Conservation (phyloP, 495 filamentous ascomycete species). For the Penicillium dipodomyicola region DNA sequence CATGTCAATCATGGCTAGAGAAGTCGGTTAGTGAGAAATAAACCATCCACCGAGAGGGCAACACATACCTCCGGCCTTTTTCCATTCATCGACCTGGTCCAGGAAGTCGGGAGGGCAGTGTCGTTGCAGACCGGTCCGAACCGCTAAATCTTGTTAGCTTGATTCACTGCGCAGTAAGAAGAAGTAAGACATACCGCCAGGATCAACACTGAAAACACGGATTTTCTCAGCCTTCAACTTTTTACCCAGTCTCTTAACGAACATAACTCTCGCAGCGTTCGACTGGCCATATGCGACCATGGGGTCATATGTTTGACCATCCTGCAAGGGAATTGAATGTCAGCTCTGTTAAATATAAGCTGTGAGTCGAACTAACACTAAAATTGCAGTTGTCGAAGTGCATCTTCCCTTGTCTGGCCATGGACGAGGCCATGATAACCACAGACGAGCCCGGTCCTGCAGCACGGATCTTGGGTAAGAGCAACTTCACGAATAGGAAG, state of each 20-base stretch:
- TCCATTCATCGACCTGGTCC: conserved; percentile 12
- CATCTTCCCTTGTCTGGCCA: conserved; percentile 12
- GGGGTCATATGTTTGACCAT: conserved; percentile 18
- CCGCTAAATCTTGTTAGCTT: conserved; percentile 11
- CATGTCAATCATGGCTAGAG: conserved; percentile 13
- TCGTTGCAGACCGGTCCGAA: conserved; percentile 18
- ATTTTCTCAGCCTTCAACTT: conserved; percentile 18
- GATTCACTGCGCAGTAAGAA: neutral
- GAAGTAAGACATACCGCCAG: conserved; percentile 16
- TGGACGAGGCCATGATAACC: conserved; percentile 21
- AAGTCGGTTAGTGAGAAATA: neutral
- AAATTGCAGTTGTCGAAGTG: conserved; percentile 21
- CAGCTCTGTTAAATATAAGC: neutral
- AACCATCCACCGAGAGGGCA: neutral
- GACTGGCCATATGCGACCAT: conserved; percentile 20
- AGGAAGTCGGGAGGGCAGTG: conserved; percentile 12
- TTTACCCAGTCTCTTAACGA: conserved; percentile 20
- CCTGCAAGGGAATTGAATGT: neutral
- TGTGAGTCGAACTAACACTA: conserved; percentile 11
- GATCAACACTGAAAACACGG: conserved; percentile 24
- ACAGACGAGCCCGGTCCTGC: conserved; percentile 20
- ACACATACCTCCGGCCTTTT: conserved; percentile 14
- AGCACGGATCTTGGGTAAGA: conserved; percentile 19
- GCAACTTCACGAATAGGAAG: conserved; percentile 23
- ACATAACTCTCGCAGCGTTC: conserved; percentile 24